Conservation (phyloP, 345 rosid species). For the Sonneratia caseolaris region DNA sequence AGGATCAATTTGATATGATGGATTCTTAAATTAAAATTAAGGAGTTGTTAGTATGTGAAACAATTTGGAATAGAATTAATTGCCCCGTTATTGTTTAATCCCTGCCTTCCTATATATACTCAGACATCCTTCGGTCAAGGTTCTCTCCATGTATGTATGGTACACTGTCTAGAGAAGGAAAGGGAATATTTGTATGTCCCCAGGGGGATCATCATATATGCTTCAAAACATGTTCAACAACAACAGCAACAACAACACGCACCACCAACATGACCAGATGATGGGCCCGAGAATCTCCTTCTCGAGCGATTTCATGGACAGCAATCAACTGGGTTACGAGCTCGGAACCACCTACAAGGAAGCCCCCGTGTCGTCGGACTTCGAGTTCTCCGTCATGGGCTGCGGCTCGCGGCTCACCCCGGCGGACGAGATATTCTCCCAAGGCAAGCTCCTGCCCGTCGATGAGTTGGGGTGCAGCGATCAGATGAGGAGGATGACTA, state of each 20-base stretch:
- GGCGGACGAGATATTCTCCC: conserved; percentile 70
- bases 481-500: conserved; percentile 21
- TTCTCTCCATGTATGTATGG: neutral
- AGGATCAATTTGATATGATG: too few relatives aligned
- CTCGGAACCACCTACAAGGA: conserved; percentile 41
- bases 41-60: too few relatives aligned
- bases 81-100: neutral
- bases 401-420: conserved; percentile 18
- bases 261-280: conserved; percentile 19
- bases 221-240: conserved; percentile 5
- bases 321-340: conserved; percentile 19
- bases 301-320: conserved; percentile 66
- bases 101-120: neutral
- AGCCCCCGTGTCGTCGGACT: conserved; percentile 81
- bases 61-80: neutral
- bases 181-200: conserved; percentile 7
- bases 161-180: conserved; percentile 13
- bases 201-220: neutral
- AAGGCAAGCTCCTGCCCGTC: conserved; percentile 60
- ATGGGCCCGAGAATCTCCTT: conserved; percentile 87
- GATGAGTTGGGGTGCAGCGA: conserved; percentile 9
- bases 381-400: conserved; percentile 52
- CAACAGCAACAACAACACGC: neutral
- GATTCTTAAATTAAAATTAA: neutral
- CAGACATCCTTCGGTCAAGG: neutral